A percentile compares a stretch with the other conserved stretches of the same genome.
Conservation (phyloP, 345 rosid species). For the Lepidium africanum region DNA sequence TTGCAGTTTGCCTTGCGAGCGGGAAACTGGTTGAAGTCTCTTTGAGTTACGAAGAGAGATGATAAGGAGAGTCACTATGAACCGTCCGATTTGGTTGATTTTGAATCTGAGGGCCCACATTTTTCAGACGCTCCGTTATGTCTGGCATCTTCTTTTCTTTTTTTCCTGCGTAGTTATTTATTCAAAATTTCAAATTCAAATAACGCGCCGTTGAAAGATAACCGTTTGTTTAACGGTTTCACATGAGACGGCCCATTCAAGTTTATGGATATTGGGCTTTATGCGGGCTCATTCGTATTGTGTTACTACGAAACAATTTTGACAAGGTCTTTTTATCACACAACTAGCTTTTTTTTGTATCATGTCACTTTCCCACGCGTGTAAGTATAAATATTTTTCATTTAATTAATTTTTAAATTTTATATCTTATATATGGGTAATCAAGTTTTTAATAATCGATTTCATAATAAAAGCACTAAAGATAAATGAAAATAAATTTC, state of each 20-base stretch:
- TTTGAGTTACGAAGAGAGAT: conserved; percentile 1
- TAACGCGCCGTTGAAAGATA: conserved; percentile 8
- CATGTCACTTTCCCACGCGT: no score
- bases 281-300: neutral
- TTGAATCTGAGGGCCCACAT: conserved; percentile 10
- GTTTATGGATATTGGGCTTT: neutral
- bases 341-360: no score
- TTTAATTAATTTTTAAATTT: no score
- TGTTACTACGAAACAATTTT: no score
- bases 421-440: no score
- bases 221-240: neutral
- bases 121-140: conserved; percentile 16
- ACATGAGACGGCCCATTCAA: neutral
- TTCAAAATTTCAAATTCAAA: conserved; percentile 23
- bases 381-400: no score
- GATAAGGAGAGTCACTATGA: neutral
- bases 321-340: no score
- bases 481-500: no score
- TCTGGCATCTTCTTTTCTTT: conserved; percentile 1
- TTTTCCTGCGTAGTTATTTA: neutral
- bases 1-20: conserved; percentile 21
- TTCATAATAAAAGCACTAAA: no score
- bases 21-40: conserved; percentile 23
- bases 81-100: conserved; percentile 9
- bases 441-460: no score